A percentile compares a stretch with the other conserved stretches of the same genome.
phyloP scores from a whole-genome alignment of 805 yeast species.

The Metschnikowia cubensis region DNA sequence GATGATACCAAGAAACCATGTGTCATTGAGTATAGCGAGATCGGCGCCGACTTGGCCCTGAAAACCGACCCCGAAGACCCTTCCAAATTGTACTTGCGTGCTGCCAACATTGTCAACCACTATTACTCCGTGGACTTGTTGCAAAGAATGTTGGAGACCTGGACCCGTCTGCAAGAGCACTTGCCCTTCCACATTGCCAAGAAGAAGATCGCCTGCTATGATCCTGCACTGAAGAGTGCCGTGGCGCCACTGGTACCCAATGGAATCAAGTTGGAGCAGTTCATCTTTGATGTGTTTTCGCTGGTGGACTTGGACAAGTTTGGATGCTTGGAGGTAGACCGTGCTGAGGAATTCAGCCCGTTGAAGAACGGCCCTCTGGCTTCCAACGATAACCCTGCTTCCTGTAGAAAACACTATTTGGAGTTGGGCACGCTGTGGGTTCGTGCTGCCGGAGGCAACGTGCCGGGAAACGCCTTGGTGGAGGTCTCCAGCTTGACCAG shows the following conservation, averaged over 20 bases:
- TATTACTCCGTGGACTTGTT: constrained; percentile 84
- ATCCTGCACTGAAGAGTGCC: constrained; percentile 41
- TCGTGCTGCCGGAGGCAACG: constrained; percentile 58
- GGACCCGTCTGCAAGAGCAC: constrained; percentile 61
- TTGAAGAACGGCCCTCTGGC: constrained; percentile 87
- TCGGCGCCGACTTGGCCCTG: constrained; percentile 67
- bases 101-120: constrained; percentile 97
- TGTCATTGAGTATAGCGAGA: constrained; percentile 94
- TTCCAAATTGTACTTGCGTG: constrained; percentile 64
- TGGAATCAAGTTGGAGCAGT: constrained; percentile 94
- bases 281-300: constrained; percentile 94
- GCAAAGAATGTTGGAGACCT: constrained; percentile 51
- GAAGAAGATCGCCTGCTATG: constrained; percentile 73
- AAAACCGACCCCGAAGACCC: constrained; percentile 54
- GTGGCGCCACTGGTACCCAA: constrained; percentile 71
- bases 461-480: constrained; percentile 47
- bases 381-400: constrained; percentile 77
- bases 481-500: constrained; percentile 78
- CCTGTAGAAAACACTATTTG: constrained; percentile 66
- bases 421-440: constrained; percentile 74
- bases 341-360: constrained; percentile 87
- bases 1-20: constrained; percentile 59
- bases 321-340: constrained; percentile 88
- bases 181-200: constrained; percentile 94
- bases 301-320: constrained; percentile 64